Percentiles rank a stretch among this genome's conserved stretches.
These are phyloP conservation scores for Termitomyces sp. DNA, from an alignment of 768 basidiomycete species.

Conservation along the genomic window DNA sequence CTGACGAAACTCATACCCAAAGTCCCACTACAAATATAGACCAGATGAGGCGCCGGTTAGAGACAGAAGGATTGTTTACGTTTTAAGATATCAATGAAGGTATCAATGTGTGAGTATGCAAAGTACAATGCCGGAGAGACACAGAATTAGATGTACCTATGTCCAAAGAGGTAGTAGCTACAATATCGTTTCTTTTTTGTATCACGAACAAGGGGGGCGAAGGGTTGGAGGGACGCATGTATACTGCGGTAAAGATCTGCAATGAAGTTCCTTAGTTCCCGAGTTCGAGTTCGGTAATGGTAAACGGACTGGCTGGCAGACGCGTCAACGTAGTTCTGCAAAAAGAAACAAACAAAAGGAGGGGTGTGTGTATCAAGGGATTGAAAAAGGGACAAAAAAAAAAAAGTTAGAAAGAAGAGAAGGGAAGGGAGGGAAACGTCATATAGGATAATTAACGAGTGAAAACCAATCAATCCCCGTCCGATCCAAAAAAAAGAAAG, in stretches of 20 bases:
- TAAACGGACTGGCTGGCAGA: neutral
- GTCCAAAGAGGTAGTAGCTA: constrained; percentile 11
- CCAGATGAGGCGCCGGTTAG: too few species aligned
- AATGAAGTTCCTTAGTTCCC: constrained; percentile 1
- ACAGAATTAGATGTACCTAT: constrained; percentile 15
- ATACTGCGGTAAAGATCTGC: constrained; percentile 7
- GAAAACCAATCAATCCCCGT: constrained; percentile 2
- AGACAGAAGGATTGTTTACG: too few species aligned
- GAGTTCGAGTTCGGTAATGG: neutral
- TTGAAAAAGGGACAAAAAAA: neutral
- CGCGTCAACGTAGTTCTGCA: neutral
- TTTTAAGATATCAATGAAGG: constrained; percentile 5
- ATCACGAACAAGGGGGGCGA: neutral
- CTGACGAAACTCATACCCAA: too few species aligned
- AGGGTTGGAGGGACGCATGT: neutral
- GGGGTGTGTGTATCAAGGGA: neutral
- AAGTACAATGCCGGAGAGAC: constrained; percentile 15
- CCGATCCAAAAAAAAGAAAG: constrained; percentile 1
- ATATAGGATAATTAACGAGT: constrained; percentile 2
- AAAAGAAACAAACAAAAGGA: neutral
- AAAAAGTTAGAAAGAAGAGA: neutral
- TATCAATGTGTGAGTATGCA: constrained; percentile 20
- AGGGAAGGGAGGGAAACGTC: neutral
- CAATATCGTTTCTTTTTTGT: constrained; percentile 9
- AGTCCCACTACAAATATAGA: too few species aligned